A percentile compares a stretch with the other conserved stretches of the same genome.
Conservation (phyloP, 108 stramenopile species). For the Cyclotella distinguenda region DNA sequence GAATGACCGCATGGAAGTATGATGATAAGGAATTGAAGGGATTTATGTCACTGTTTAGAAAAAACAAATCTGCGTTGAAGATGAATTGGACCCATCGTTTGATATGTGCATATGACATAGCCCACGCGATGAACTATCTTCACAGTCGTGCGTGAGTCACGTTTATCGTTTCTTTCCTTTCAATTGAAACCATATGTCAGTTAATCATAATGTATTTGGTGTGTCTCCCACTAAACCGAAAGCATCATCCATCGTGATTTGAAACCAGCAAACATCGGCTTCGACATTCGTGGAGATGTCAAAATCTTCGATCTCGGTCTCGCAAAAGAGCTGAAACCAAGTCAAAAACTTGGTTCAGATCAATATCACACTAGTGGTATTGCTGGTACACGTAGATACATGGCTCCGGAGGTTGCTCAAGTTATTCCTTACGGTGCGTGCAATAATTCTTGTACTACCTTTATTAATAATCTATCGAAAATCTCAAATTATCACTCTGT, state of each 20-base stretch:
- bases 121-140: constrained; percentile 62
- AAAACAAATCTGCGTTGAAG: constrained; percentile 25
- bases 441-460: too few relatives aligned
- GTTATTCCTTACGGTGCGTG: constrained; percentile 27
- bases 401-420: constrained; percentile 42
- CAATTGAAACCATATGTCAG: background rate
- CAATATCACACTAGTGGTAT: constrained; percentile 31
- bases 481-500: background rate
- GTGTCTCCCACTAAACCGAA: too few relatives aligned
- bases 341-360: constrained; percentile 25
- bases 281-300: constrained; percentile 36
- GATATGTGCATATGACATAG: constrained; percentile 66
- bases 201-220: background rate
- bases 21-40: constrained; percentile 26
- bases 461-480: too few relatives aligned
- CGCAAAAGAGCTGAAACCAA: constrained; percentile 38
- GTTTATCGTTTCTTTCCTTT: background rate
- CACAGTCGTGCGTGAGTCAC: constrained; percentile 37
- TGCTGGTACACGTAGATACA: constrained; percentile 38
- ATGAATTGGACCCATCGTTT: constrained; percentile 54
- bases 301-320: constrained; percentile 44
- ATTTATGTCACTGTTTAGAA: constrained; percentile 32
- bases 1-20: constrained; percentile 52
- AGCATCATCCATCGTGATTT: constrained; percentile 34
- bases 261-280: constrained; percentile 37